Evolutionary conservation across 306 rosid genomes (phyloP), one percentile per base, ranked within the genome.

Genomic region (Vicia faba): DNA sequence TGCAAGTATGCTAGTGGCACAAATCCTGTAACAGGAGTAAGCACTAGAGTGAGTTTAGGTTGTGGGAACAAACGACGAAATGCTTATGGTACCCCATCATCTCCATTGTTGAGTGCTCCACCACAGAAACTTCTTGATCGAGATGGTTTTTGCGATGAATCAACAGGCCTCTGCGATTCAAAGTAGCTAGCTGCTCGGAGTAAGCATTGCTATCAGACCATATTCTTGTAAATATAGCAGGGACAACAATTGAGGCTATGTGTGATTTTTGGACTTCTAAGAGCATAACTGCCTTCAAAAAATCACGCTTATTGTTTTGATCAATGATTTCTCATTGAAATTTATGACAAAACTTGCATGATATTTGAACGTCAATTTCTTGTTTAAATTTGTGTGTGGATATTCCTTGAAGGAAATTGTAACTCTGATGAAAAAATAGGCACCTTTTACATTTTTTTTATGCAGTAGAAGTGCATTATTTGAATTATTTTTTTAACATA

Each of bases 11-110:
- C 85, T 20, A 81, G 64, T 69, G 85, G 85, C 64, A 81, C 82
- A 59, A 81, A 81, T 64, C 85, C 85, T 35, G 68, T 59, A 40
- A 81, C 85, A 18, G 85, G 85, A 77, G 85, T 81, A 53, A 81
- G 85, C 82, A 81, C 85, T 54, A 77, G 85, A 69, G 53, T 29
- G 35, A 81, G 85, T 69, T 81, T 81, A 67, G 97, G 96, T 15
- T 91, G 97, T 8, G 96, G 97, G 51, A 91, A 91, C 80, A 91
- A 84, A 71, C 72, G 96, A 23, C 79, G 93, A 70, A 91, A 86
- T 66, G 97, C 96, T 36, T 88, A 88, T 51, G 85, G 82, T 16
- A 19, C 68, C 29, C 85, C 85, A 8, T 81, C 85, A 5, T 88
- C 97, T 69, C 93, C 97, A 5, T 81, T 88, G 12, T 70, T 88